phyloP scores from a whole-genome alignment of 441 rosid genomes.

The Euphorbia schlechtendalii region DNA sequence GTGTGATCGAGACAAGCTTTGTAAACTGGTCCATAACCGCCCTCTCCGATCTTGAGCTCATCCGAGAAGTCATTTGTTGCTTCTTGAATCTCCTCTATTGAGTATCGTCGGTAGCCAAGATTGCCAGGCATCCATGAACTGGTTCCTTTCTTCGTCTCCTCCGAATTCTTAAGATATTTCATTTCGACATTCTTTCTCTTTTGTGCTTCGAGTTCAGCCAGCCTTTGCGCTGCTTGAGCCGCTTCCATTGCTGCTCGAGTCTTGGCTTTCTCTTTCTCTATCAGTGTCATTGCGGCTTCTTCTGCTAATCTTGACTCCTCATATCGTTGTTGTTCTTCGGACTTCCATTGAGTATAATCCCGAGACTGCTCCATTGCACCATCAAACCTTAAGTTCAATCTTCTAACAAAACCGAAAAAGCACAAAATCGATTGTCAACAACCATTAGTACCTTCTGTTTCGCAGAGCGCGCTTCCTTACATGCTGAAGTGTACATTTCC shows the following conservation, averaged over 20 bases:
- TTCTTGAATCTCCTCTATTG: slow-evolving; percentile 65
- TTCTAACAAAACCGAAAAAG: background rate
- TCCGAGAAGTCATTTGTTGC: slow-evolving; percentile 51
- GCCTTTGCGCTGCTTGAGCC: slow-evolving; percentile 52
- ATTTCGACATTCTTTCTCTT: slow-evolving; percentile 47
- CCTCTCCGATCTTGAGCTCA: slow-evolving; percentile 75
- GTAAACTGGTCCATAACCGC: no score
- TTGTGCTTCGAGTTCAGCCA: slow-evolving; percentile 57
- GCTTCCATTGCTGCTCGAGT: slow-evolving; percentile 59
- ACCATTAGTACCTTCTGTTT: slow-evolving; percentile 46
- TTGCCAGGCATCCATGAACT: slow-evolving; percentile 23
- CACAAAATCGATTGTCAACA: background rate
- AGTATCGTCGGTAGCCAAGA: slow-evolving; percentile 49
- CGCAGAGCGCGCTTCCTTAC: slow-evolving; percentile 73
- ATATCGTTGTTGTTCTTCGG: slow-evolving; percentile 41
- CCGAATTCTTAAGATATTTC: slow-evolving; percentile 43
- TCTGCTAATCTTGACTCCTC: slow-evolving; percentile 52
- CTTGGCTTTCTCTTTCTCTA: slow-evolving; percentile 64
- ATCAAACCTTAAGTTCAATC: slow-evolving; percentile 3
- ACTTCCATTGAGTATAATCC: slow-evolving; percentile 60
- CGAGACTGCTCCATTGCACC: slow-evolving; percentile 32
- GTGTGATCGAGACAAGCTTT: slow-evolving; percentile 63
- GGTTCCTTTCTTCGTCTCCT: slow-evolving; percentile 32
- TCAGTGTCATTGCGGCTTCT: slow-evolving; percentile 58
- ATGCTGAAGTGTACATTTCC: slow-evolving; percentile 75